phyloP scores from a whole-genome alignment of 208 protist genomes.

The Pavlovales sp. region DNA sequence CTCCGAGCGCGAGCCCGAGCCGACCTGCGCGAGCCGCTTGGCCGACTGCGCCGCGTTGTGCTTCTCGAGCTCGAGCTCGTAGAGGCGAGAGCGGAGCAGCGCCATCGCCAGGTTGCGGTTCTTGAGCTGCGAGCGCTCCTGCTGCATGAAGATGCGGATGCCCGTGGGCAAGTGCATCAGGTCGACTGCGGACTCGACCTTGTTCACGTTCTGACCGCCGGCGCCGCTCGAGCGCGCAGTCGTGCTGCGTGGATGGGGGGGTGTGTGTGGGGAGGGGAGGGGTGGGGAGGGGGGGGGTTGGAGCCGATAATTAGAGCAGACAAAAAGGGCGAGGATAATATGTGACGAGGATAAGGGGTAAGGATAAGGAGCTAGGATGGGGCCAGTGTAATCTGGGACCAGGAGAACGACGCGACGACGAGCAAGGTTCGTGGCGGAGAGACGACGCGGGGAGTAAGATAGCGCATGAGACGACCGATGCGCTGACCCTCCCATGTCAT shows the following conservation, averaged over 20 bases:
- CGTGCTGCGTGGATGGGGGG: background rate
- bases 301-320: too few relatives aligned
- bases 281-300: too few relatives aligned
- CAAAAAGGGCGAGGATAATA: too few relatives aligned
- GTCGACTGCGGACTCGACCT: slow-evolving; percentile 55
- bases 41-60: background rate
- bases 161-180: slow-evolving; percentile 55
- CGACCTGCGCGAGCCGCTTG: slow-evolving; percentile 28
- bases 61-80: slow-evolving; percentile 35
- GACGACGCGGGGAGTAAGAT: too few relatives aligned
- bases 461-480: too few relatives aligned
- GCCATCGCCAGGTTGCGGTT: slow-evolving; percentile 47
- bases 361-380: too few relatives aligned
- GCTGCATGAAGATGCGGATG: slow-evolving; percentile 44
- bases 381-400: too few relatives aligned
- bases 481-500: too few relatives aligned
- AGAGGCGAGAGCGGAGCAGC: slow-evolving; percentile 49
- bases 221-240: slow-evolving; percentile 46
- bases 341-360: too few relatives aligned
- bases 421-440: too few relatives aligned
- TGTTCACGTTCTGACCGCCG: slow-evolving; percentile 60
- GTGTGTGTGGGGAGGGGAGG: background rate
- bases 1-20: slow-evolving; percentile 48
- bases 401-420: too few relatives aligned
- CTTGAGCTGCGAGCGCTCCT: slow-evolving; percentile 54